Evolutionary conservation across 2,329 filamentous ascomycete genomes (phyloP).

Genomic region (Lasiodiplodia sp.): DNA sequence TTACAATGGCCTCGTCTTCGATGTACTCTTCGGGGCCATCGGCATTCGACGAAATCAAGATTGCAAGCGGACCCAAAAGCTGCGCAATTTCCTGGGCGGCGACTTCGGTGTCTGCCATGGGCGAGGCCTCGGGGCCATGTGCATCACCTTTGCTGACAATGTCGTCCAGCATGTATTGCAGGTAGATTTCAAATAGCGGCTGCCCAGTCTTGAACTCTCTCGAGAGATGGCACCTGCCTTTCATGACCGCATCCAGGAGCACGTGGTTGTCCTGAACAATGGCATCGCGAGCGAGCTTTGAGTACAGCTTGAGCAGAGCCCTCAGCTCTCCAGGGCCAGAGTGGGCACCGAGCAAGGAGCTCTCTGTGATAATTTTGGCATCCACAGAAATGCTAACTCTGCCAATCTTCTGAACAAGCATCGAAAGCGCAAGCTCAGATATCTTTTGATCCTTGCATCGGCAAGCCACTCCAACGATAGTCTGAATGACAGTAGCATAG

Average conservation of each 20-base stretch:
- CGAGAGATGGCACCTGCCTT: constrained; percentile 81
- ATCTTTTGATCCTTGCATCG: constrained; percentile 89
- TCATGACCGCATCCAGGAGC: constrained; percentile 76
- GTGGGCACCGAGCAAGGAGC: constrained; percentile 77
- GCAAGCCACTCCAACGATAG: constrained; percentile 87
- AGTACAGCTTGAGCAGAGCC: constrained; percentile 83
- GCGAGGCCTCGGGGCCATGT: constrained; percentile 73
- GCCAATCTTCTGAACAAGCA: constrained; percentile 94
- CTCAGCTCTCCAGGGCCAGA: constrained; percentile 85
- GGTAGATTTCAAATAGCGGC: constrained; percentile 80
- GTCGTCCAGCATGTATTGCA: constrained; percentile 81
- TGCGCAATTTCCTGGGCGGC: constrained; percentile 88
- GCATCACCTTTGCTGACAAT: constrained; percentile 91
- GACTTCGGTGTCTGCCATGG: constrained; percentile 79
- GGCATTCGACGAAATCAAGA: constrained; percentile 70
- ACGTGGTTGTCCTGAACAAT: constrained; percentile 71
- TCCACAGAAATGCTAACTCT: constrained; percentile 84
- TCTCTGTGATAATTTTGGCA: constrained; percentile 82
- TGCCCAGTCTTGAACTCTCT: constrained; percentile 72
- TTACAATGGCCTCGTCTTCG: constrained; percentile 61
- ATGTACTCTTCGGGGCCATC: constrained; percentile 66
- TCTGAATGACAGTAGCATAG: constrained; percentile 90
- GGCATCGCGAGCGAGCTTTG: constrained; percentile 75
- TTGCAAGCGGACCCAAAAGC: constrained; percentile 84
- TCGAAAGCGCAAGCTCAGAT: constrained; percentile 88